Percentiles rank a stretch among this genome's conserved stretches.
These are phyloP conservation scores for Candida vaughaniae DNA, from an alignment of 805 yeast genomes.

Conservation along the genomic window DNA sequence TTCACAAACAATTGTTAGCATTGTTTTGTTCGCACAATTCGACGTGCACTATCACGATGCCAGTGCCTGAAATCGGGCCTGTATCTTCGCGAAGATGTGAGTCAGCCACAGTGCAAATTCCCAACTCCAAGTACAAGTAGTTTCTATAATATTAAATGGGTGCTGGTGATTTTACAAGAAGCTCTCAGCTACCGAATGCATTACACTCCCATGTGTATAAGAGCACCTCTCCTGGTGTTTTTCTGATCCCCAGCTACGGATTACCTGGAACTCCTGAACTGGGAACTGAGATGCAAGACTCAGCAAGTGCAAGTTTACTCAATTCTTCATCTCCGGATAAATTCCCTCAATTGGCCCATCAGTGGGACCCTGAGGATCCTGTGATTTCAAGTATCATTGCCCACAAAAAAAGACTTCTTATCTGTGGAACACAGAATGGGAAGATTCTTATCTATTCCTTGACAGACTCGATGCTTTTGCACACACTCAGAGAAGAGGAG, in stretches of 20 bases:
- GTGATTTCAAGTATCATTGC: constrained; percentile 70
- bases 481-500: constrained; percentile 37
- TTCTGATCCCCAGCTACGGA: constrained; percentile 1
- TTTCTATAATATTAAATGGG: no score
- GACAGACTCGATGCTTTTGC: constrained; percentile 45
- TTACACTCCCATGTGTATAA: background rate
- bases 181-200: background rate
- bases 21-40: background rate
- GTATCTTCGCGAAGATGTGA: no score
- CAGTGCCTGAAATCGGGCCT: no score
- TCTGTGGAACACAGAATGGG: constrained; percentile 91
- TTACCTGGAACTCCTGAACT: constrained; percentile 2
- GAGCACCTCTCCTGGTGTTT: background rate
- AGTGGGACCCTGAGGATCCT: constrained; percentile 74
- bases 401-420: constrained; percentile 55
- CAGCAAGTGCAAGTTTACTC: background rate
- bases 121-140: no score
- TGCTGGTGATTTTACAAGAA: background rate
- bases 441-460: constrained; percentile 71
- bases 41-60: no score
- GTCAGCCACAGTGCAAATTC: no score
- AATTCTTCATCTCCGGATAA: constrained; percentile 1
- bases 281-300: background rate
- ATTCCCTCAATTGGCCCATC: constrained; percentile 47
- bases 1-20: no score